Percentiles rank a stretch among this genome's conserved stretches.
These are phyloP conservation scores for Phalaenopsis aphrodite DNA, from an alignment of 106 monocot genomes.

Conservation along the genomic window DNA sequence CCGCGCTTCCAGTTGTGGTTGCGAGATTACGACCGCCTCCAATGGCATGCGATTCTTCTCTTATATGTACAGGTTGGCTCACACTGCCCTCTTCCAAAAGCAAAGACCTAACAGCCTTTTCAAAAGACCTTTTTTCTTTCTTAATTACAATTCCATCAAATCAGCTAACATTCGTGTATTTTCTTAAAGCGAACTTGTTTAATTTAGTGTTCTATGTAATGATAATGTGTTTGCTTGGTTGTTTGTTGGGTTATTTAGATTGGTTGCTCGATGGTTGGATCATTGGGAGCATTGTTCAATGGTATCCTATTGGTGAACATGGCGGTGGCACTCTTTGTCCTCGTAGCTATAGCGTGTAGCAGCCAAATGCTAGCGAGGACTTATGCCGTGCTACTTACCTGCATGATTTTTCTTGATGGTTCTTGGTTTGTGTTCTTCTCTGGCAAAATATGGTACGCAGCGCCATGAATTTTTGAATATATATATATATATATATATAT, in stretches of 20 bases:
- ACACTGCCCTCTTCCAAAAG: too few species aligned
- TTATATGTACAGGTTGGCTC: conserved; percentile 65
- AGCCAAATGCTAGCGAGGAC: conserved; percentile 80
- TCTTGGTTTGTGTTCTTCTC: conserved; percentile 79
- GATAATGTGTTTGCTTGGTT: not conserved
- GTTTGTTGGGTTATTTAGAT: conserved; percentile 34
- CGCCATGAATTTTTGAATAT: not conserved
- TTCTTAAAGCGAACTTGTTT: not conserved
- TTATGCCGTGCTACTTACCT: conserved; percentile 73
- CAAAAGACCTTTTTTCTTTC: too few species aligned
- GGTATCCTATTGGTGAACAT: conserved; percentile 74
- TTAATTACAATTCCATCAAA: not conserved
- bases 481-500: too few species aligned
- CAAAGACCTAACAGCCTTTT: too few species aligned
- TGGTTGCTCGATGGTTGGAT: conserved; percentile 77
- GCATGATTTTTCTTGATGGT: conserved; percentile 65
- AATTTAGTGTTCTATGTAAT: not conserved
- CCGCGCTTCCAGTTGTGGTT: conserved; percentile 64
- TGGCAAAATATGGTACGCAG: conserved; percentile 49
- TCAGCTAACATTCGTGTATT: not conserved
- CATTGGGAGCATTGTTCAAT: conserved; percentile 72
- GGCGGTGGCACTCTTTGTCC: conserved; percentile 64
- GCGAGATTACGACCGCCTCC: conserved; percentile 68
- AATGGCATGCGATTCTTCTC: conserved; percentile 55
- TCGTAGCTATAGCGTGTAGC: conserved; percentile 81